A percentile compares a stretch with the other conserved stretches of the same genome.
phyloP scores from a whole-genome alignment of 1,139 yeast species.

The Candida sp. region DNA sequence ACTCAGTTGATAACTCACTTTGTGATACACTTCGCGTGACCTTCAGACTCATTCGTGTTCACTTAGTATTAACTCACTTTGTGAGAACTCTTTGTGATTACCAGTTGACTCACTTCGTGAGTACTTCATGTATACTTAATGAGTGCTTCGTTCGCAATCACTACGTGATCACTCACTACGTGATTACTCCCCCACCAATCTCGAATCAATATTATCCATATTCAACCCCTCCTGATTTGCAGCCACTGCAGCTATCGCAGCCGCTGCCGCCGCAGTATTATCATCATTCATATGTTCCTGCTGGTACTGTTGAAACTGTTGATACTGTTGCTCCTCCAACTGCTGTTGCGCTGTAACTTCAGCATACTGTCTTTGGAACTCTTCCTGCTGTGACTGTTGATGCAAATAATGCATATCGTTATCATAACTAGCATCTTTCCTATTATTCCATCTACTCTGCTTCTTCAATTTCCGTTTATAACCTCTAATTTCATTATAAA shows the following conservation, averaged over 20 bases:
- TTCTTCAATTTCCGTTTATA: conserved; percentile 51
- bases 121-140: too few relatives aligned
- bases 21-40: too few relatives aligned
- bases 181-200: conserved; percentile 38
- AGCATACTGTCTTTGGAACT: conserved; percentile 35
- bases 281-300: conserved; percentile 23
- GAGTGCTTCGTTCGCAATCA: not conserved
- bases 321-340: conserved; percentile 15
- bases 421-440: conserved; percentile 12
- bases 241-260: conserved; percentile 37
- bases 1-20: too few relatives aligned
- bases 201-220: conserved; percentile 47
- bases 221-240: conserved; percentile 33
- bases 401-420: conserved; percentile 22
- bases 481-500: conserved; percentile 57
- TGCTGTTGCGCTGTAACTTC: conserved; percentile 35
- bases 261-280: conserved; percentile 36
- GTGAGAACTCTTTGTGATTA: too few relatives aligned
- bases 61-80: too few relatives aligned
- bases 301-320: conserved; percentile 26
- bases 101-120: too few relatives aligned
- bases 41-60: too few relatives aligned
- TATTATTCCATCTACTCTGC: conserved; percentile 22
- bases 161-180: conserved; percentile 1
- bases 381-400: conserved; percentile 33